Evolutionary conservation across 306 rosid genomes (phyloP).

Genomic region (Urtica urens): DNA sequence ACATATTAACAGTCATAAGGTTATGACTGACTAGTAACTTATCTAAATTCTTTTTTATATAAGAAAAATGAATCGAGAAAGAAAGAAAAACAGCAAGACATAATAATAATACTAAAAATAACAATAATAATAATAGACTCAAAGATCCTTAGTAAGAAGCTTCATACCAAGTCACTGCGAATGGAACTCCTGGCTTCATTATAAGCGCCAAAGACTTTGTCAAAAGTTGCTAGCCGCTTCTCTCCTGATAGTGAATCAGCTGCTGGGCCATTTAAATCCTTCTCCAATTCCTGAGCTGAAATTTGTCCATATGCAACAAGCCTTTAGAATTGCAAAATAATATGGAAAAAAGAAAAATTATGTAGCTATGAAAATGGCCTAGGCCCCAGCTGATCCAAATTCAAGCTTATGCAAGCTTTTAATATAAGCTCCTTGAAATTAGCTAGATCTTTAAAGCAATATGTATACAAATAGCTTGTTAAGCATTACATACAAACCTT

Average conservation of each 20-base stretch:
- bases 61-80: not conserved
- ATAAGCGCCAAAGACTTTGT: slow-evolving; percentile 88
- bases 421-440: no score
- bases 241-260: slow-evolving; percentile 70
- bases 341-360: no score
- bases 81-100: no score
- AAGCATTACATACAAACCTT: slow-evolving; percentile 78
- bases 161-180: slow-evolving; percentile 86
- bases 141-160: not conserved
- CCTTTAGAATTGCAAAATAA: slow-evolving; percentile 9
- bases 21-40: not conserved
- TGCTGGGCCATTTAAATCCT: slow-evolving; percentile 56
- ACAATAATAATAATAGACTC: not conserved
- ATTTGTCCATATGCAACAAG: slow-evolving; percentile 22
- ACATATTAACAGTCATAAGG: slow-evolving; percentile 9
- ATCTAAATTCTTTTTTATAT: not conserved
- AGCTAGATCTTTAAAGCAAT: no score
- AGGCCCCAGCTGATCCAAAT: no score
- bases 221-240: slow-evolving; percentile 65
- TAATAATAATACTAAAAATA: not conserved
- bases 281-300: slow-evolving; percentile 97
- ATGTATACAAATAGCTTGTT: not conserved
- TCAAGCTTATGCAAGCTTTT: no score
- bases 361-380: no score
- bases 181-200: slow-evolving; percentile 88